Percentiles rank a stretch among this genome's conserved stretches.
phyloP scores from a whole-genome alignment of 2,329 filamentous ascomycete genomes.

The Cladophialophora immunda region DNA sequence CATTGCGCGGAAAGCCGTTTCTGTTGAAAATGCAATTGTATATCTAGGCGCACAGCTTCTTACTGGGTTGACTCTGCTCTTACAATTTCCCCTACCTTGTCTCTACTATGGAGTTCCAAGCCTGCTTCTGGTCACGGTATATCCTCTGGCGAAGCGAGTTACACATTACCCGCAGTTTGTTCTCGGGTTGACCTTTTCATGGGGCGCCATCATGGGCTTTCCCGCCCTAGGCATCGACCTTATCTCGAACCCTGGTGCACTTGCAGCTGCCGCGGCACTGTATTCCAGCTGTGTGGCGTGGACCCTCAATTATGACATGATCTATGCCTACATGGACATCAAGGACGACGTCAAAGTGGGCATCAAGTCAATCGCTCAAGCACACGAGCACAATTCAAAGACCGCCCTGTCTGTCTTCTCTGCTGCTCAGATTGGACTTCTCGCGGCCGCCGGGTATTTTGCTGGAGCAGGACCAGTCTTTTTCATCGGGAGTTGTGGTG shows the following conservation, averaged over 20 bases:
- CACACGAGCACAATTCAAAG: conserved; percentile 58
- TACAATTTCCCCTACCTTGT: conserved; percentile 53
- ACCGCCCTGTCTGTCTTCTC: conserved; percentile 53
- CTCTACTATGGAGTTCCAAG: conserved; percentile 56
- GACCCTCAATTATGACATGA: conserved; percentile 61
- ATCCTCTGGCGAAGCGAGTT: conserved; percentile 62
- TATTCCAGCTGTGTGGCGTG: conserved; percentile 59
- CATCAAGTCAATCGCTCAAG: conserved; percentile 61
- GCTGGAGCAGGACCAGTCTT: conserved; percentile 66
- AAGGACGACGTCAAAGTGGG: conserved; percentile 59
- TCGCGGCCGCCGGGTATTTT: conserved; percentile 54
- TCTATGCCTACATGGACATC: conserved; percentile 62
- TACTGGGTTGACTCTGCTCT: conserved; percentile 52
- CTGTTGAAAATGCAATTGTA: conserved; percentile 52
- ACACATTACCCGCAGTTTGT: conserved; percentile 63
- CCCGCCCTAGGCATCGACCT: conserved; percentile 57
- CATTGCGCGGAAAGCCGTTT: conserved; percentile 61
- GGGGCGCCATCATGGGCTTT: conserved; percentile 60
- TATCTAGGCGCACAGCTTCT: conserved; percentile 56
- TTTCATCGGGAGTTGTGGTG: conserved; percentile 66
- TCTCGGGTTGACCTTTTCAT: conserved; percentile 61
- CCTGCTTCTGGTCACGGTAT: conserved; percentile 55
- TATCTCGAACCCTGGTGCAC: conserved; percentile 48
- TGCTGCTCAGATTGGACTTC: conserved; percentile 52
- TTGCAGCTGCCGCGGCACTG: conserved; percentile 51